Conservation (phyloP, 2,329 filamentous ascomycete genomes). For the Aureobasidium sp. region DNA sequence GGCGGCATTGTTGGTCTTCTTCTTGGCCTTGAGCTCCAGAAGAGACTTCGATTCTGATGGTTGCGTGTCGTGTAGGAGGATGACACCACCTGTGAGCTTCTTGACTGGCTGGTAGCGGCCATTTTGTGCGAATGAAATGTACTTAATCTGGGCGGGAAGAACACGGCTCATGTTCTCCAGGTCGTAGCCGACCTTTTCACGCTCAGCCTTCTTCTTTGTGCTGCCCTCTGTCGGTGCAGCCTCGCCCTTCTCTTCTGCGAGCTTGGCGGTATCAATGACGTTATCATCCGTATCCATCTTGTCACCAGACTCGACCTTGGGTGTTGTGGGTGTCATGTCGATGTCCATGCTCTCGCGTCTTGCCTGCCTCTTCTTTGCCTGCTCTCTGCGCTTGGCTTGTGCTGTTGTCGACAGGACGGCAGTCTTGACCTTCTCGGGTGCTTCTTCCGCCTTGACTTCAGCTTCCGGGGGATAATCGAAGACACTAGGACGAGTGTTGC, state of each 20-base stretch:
- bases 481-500: constrained; percentile 85
- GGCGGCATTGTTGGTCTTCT: constrained; percentile 47
- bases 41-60: constrained; percentile 71
- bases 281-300: constrained; percentile 71
- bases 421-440: constrained; percentile 87
- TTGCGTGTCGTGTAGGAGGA: constrained; percentile 80
- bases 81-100: constrained; percentile 88
- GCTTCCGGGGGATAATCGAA: constrained; percentile 98
- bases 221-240: constrained; percentile 45
- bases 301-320: constrained; percentile 57
- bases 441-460: constrained; percentile 89
- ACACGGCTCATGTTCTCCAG: constrained; percentile 96
- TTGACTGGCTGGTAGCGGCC: constrained; percentile 84
- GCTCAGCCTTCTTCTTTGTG: constrained; percentile 82
- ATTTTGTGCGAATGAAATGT: constrained; percentile 83
- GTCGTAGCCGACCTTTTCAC: constrained; percentile 94
- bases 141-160: constrained; percentile 86
- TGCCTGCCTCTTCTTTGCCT: constrained; percentile 87
- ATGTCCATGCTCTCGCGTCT: constrained; percentile 82
- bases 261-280: constrained; percentile 34
- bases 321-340: constrained; percentile 69
- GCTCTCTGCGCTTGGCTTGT: constrained; percentile 88
- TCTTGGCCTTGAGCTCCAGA: constrained; percentile 89
- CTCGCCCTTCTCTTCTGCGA: constrained; percentile 40
- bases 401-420: constrained; percentile 94